Percentiles rank a stretch among this genome's conserved stretches.
These are phyloP conservation scores for Calvatia gigantea DNA, from an alignment of 768 basidiomycete species.

Conservation along the genomic window DNA sequence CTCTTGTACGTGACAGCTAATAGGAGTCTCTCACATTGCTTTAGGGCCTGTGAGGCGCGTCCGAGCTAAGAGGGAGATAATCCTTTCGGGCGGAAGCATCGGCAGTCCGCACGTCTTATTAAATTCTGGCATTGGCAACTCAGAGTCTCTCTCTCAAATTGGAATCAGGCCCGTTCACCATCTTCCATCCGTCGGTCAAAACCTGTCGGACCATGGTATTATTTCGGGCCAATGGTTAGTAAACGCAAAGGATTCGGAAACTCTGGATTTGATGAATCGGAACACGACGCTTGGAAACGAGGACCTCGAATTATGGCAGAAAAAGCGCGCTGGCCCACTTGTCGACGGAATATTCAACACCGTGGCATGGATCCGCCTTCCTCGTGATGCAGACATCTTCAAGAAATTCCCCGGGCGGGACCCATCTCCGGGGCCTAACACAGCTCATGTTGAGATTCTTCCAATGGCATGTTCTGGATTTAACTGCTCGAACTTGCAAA, in stretches of 20 bases:
- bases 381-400: constrained; percentile 25
- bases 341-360: constrained; percentile 19
- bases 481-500: background rate
- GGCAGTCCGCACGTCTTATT: constrained; percentile 32
- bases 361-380: constrained; percentile 26
- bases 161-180: constrained; percentile 25
- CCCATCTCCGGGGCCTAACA: constrained; percentile 31
- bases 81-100: constrained; percentile 34
- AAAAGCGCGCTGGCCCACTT: constrained; percentile 19
- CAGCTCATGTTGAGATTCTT: constrained; percentile 32
- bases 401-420: constrained; percentile 21
- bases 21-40: background rate
- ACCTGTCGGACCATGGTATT: constrained; percentile 29
- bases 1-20: no score
- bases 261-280: constrained; percentile 22
- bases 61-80: constrained; percentile 30
- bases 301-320: constrained; percentile 25
- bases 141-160: constrained; percentile 17
- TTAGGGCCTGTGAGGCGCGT: background rate
- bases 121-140: constrained; percentile 32
- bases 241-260: constrained; percentile 24
- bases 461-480: constrained; percentile 23
- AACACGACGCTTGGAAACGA: constrained; percentile 20
- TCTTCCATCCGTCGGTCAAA: constrained; percentile 33
- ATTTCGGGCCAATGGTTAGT: constrained; percentile 11